Evolutionary conservation across 2,329 filamentous ascomycete genomes (phyloP).

Genomic region (Bimuria novae-zelandiae): DNA sequence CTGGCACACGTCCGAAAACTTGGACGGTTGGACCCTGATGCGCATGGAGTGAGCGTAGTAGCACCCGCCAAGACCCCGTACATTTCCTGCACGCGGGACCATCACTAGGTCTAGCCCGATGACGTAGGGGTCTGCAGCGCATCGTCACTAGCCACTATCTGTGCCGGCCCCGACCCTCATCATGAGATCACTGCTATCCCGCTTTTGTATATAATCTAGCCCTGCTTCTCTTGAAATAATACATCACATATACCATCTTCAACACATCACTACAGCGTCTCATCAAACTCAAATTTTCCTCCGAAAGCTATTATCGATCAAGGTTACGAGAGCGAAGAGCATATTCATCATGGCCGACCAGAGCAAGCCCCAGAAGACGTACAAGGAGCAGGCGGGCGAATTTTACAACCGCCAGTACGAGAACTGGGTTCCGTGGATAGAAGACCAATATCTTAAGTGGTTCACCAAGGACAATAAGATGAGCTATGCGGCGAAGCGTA

Average conservation of each 20-base stretch:
- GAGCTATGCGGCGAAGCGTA: slow-evolving; percentile 71
- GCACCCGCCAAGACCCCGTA: background rate
- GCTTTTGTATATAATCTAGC: slow-evolving; percentile 7
- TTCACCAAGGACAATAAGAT: slow-evolving; percentile 80
- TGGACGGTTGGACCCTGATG: slow-evolving; percentile 7
- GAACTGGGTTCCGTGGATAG: slow-evolving; percentile 76
- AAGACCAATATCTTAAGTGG: slow-evolving; percentile 72
- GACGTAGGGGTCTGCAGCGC: slow-evolving; percentile 21
- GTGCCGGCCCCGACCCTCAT: no score
- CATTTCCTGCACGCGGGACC: slow-evolving; percentile 19
- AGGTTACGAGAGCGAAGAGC: background rate
- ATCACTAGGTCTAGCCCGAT: slow-evolving; percentile 25
- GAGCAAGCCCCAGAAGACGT: slow-evolving; percentile 30
- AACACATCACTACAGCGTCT: background rate
- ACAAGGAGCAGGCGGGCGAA: slow-evolving; percentile 43
- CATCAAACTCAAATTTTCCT: background rate
- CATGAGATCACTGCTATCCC: background rate
- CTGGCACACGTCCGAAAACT: background rate
- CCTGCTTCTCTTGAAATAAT: background rate
- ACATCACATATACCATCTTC: background rate
- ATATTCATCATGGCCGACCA: slow-evolving; percentile 10
- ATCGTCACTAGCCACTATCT: slow-evolving; percentile 15
- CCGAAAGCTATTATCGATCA: background rate
- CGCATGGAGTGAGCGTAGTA: no score
- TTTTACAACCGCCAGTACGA: slow-evolving; percentile 76